These are phyloP conservation scores for Nicotiana tomentosiformis DNA, from an alignment of 257 asterid species.

Conservation along the genomic window DNA sequence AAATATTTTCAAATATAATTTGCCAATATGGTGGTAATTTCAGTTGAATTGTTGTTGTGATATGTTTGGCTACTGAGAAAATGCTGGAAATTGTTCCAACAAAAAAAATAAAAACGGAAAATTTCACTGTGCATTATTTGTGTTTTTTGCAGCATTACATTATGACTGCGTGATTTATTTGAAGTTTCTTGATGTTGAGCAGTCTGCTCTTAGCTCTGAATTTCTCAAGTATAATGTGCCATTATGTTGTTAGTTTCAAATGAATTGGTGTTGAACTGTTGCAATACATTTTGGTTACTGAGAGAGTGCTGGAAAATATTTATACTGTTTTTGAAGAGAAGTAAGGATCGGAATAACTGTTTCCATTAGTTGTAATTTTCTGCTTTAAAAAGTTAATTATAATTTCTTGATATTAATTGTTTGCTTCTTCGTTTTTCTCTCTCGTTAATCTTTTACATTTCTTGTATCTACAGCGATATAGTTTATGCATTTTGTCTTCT, in stretches of 20 bases:
- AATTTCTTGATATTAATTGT: background rate
- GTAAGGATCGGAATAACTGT: background rate
- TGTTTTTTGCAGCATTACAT: slow-evolving; percentile 1
- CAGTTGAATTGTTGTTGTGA: background rate
- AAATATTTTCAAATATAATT: background rate
- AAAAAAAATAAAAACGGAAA: background rate
- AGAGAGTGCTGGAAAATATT: background rate
- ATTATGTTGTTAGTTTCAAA: background rate
- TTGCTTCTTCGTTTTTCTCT: slow-evolving; percentile 1
- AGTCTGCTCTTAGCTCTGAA: background rate
- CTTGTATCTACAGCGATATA: background rate
- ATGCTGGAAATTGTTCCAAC: background rate
- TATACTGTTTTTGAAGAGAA: background rate
- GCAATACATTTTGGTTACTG: background rate
- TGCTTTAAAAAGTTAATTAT: background rate
- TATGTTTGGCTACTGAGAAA: background rate
- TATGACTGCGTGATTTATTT: slow-evolving; percentile 4
- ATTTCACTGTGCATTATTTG: background rate
- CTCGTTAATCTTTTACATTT: background rate
- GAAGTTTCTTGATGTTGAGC: background rate
- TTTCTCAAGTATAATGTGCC: background rate
- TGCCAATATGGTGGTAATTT: background rate
- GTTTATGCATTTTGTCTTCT: background rate
- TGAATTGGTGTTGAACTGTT: background rate
- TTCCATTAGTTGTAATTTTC: background rate